phyloP scores from a whole-genome alignment of 768 basidiomycete genomes.

The Collybia sordida region DNA sequence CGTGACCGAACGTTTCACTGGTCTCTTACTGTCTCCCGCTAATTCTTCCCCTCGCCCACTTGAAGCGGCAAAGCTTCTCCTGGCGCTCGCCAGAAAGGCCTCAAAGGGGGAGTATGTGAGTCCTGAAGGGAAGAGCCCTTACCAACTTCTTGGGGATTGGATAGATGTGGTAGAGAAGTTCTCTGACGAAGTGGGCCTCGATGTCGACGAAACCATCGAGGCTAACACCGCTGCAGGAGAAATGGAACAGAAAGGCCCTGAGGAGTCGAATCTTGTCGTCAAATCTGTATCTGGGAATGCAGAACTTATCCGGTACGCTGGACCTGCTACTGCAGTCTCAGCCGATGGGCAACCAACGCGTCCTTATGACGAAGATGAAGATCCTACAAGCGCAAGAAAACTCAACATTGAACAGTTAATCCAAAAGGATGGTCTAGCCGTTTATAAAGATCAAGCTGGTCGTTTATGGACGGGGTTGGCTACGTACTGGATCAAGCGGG shows the following conservation, averaged over 20 bases:
- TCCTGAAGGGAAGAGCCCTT: slow-evolving; percentile 92
- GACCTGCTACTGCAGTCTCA: slow-evolving; percentile 55
- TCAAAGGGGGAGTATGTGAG: slow-evolving; percentile 80
- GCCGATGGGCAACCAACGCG: slow-evolving; percentile 48
- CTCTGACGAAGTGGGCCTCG: slow-evolving; percentile 91
- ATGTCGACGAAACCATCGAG: slow-evolving; percentile 68
- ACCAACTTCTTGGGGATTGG: slow-evolving; percentile 91
- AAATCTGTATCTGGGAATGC: slow-evolving; percentile 53
- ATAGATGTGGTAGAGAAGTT: slow-evolving; percentile 88
- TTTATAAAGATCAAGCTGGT: slow-evolving; percentile 97
- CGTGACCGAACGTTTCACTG: slow-evolving; percentile 76
- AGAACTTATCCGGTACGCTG: slow-evolving; percentile 69
- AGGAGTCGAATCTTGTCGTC: slow-evolving; percentile 24
- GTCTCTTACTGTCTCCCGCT: slow-evolving; percentile 62
- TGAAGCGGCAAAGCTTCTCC: slow-evolving; percentile 89
- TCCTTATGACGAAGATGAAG: slow-evolving; percentile 80
- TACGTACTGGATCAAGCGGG: slow-evolving; percentile 98
- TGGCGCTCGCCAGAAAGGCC: slow-evolving; percentile 83
- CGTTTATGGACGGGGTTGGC: slow-evolving; percentile 94
- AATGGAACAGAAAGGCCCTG: slow-evolving; percentile 44
- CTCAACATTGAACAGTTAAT: slow-evolving; percentile 89
- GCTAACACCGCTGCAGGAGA: slow-evolving; percentile 52
- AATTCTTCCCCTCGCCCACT: slow-evolving; percentile 70
- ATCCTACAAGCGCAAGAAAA: slow-evolving; percentile 65
- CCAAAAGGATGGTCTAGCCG: slow-evolving; percentile 76